Evolutionary conservation across 2,329 filamentous ascomycete genomes (phyloP).

Genomic region (Rhexocercosporidium sp.): DNA sequence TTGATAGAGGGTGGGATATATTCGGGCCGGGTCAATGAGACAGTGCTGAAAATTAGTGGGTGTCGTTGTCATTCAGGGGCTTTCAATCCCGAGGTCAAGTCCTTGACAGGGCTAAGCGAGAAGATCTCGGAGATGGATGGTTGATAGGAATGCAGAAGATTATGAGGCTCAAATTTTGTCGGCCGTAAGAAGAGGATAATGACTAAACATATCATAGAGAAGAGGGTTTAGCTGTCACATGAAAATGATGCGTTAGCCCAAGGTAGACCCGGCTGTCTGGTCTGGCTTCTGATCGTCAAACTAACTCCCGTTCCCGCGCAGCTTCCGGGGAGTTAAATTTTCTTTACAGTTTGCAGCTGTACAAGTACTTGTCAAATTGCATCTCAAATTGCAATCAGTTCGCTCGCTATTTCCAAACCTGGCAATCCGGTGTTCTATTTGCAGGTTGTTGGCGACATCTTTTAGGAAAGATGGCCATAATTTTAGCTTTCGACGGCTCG

Average conservation of each 20-base stretch:
- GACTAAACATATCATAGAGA: neutral
- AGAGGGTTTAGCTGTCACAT: neutral
- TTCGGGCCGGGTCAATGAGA: no score
- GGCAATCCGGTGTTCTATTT: no score
- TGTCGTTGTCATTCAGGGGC: neutral
- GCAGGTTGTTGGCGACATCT: no score
- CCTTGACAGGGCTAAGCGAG: neutral
- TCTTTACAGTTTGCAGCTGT: no score
- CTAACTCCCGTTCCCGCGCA: neutral
- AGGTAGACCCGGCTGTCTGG: neutral
- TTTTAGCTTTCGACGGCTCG: no score
- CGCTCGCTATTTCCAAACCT: no score
- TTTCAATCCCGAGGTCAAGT: neutral
- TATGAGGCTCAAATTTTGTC: constrained; percentile 2
- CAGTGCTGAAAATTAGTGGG: no score
- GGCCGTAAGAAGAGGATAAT: neutral
- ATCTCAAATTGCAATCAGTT: no score
- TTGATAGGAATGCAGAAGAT: neutral
- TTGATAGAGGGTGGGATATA: no score
- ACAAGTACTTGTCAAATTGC: no score
- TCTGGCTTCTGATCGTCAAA: neutral
- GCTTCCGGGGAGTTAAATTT: no score
- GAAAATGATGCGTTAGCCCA: neutral
- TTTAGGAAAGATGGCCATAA: no score
- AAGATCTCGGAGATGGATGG: neutral